Evolutionary conservation across 371 early-diverging fungal species (phyloP).

Genomic region (Mucor mucedo): DNA sequence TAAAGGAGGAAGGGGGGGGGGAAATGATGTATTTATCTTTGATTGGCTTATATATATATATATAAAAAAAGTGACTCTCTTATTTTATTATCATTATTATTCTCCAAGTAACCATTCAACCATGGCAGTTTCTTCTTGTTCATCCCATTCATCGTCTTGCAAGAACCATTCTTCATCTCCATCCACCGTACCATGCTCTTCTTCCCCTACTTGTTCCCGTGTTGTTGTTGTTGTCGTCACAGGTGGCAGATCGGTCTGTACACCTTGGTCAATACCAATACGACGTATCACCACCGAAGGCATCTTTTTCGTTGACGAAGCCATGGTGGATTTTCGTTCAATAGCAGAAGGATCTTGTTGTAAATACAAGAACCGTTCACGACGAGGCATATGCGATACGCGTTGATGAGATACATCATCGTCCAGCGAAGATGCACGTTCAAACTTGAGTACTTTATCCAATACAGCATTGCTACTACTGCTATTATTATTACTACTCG

Average conservation of each 20-base stretch:
- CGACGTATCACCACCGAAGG: constrained; percentile 2
- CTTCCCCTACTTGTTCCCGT: constrained; percentile 2
- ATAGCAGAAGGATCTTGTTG: constrained; percentile 47
- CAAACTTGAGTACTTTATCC: constrained; percentile 54
- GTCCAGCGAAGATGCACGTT: constrained; percentile 49
- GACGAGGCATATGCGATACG: constrained; percentile 43
- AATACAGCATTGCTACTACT: constrained; percentile 36
- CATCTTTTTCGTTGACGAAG: constrained; percentile 1
- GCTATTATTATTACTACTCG: no score
- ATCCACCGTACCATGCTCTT: constrained; percentile 42
- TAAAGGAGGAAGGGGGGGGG: constrained; percentile 2
- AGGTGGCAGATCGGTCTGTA: constrained; percentile 26
- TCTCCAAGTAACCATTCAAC: constrained; percentile 54
- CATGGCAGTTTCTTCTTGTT: constrained; percentile 43
- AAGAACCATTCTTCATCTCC: constrained; percentile 57
- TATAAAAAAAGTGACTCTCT: neutral
- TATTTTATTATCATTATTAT: constrained; percentile 15
- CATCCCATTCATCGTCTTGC: constrained; percentile 50
- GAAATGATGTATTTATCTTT: constrained; percentile 31
- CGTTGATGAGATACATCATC: constrained; percentile 35
- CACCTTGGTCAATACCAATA: constrained; percentile 29
- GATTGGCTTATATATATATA: constrained; percentile 32
- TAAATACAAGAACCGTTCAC: constrained; percentile 47
- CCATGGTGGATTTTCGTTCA: constrained; percentile 28
- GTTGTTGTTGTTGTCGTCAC: neutral